Conservation (phyloP, 495 filamentous ascomycete species). For the Daldinia concentrica region DNA sequence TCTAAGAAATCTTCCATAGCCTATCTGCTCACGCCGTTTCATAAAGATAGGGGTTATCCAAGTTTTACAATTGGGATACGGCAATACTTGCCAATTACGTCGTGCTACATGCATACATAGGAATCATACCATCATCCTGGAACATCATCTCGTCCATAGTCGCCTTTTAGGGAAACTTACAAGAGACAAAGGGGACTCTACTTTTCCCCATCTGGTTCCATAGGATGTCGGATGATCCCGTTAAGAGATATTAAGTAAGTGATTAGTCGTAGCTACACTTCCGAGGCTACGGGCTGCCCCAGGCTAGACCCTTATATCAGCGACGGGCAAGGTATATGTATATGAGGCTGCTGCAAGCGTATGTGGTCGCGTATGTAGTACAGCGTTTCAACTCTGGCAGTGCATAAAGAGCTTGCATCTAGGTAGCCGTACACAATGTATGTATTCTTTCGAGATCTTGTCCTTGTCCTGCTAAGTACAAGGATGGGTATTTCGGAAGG, state of each 20-base stretch:
- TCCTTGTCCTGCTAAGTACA: slow-evolving; percentile 1
- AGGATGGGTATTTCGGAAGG: background rate
- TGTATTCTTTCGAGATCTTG: background rate
- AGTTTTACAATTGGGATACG: slow-evolving; percentile 7
- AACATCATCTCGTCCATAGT: slow-evolving; percentile 19
- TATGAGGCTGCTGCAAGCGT: slow-evolving; percentile 9
- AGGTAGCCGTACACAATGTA: background rate
- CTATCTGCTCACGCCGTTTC: slow-evolving; percentile 24
- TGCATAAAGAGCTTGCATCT: slow-evolving; percentile 14
- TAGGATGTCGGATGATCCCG: background rate
- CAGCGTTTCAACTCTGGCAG: slow-evolving; percentile 16
- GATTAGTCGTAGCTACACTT: background rate
- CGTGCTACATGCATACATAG: slow-evolving; percentile 7
- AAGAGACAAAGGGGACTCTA: background rate
- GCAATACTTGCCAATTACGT: slow-evolving; percentile 11
- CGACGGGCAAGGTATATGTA: background rate
- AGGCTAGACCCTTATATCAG: slow-evolving; percentile 1
- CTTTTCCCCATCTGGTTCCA: background rate
- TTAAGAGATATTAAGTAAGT: slow-evolving; percentile 10
- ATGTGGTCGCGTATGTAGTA: background rate
- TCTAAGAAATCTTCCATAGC: background rate
- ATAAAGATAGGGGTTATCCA: slow-evolving; percentile 20
- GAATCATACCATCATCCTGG: slow-evolving; percentile 32
- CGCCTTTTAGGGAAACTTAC: background rate
- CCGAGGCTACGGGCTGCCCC: background rate